These are phyloP conservation scores for Pestalotiopsis sp. DNA, from an alignment of 2,329 filamentous ascomycete genomes.

Conservation along the genomic window DNA sequence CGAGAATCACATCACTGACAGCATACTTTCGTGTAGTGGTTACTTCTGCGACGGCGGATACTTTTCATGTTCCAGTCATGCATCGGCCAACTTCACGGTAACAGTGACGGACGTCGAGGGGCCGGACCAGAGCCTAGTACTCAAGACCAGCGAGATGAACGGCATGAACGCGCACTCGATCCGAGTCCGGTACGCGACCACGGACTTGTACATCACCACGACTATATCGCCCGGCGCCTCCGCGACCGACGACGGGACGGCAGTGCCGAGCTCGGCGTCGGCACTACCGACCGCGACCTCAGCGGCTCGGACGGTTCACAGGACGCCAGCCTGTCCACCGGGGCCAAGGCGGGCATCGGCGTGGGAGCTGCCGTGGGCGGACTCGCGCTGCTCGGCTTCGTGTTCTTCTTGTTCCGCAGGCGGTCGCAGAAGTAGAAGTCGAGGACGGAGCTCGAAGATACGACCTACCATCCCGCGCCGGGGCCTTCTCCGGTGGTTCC, in stretches of 20 bases:
- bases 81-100: neutral
- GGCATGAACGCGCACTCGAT: constrained; percentile 10
- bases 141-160: neutral
- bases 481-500: neutral
- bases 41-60: constrained; percentile 3
- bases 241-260: neutral
- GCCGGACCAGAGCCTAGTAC: neutral
- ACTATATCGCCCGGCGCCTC: neutral
- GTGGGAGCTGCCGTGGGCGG: neutral
- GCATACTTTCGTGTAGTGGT: neutral
- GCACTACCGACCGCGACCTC: neutral
- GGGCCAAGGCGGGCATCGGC: constrained; percentile 2
- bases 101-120: neutral
- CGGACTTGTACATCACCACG: neutral
- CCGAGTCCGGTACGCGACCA: neutral
- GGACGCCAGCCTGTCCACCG: neutral
- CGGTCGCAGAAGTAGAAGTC: neutral
- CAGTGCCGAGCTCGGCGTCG: neutral
- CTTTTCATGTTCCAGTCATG: neutral
- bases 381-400: neutral
- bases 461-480: neutral
- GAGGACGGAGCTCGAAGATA: neutral
- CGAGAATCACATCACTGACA: too few relatives aligned
- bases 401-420: constrained; percentile 1
- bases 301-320: neutral